Base-by-base conservation (phyloP, 1,139 yeast genomes). In the Hemisphaericaspora lyxosophila region DNA sequence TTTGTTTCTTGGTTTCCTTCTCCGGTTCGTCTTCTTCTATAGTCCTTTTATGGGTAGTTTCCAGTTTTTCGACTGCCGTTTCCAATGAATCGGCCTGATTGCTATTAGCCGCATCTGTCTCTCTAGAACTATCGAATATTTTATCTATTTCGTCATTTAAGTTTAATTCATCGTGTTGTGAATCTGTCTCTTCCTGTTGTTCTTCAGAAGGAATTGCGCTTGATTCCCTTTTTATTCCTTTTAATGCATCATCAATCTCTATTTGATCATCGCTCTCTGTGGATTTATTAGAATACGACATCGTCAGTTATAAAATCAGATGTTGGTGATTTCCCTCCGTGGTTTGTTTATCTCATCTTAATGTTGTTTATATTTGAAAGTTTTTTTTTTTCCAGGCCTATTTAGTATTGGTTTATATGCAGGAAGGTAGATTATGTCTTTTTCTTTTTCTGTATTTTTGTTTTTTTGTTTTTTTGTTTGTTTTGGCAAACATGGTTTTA, bases 111-210 rank as follows among this genome's bases (percentile, higher is more conserved):
- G 3, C 18, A 5, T 18, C 7, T 7, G 24, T 34, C 12, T 28
- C 26, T 12, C 31, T 26, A 4, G 44, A 28, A 15, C 28, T 38
- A 6, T 36, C 39, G 31, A 40, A 40, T 12, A 43, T 18, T 16
- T 30, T 32, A 22, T 40, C 41, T 14, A 41, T 36, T 26, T 41
- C 39, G n/a, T n/a, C n/a, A 12, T 40, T 16, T 5, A 35, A 29
- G 23, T 30, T 33, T 7, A 35, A 26, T 15, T 39, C 42, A 9
- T 19, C 30, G 12, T 32, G 30, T 18, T 23, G 20, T 12, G 26
- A 4, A 8, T 19, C 16, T 5, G 15, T 19, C 4, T 13, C n/a
- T 32, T 23, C 22, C n/a, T 17, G n/a, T n/a, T 24, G 20, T 25
- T 16, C 13, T 5, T 31, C 26, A 9, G 7, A 9, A 6, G 26